A percentile compares a stretch with the other conserved stretches of the same genome.
Conservation (phyloP, 805 yeast genomes). For the Crinitomyces ghanaensis region DNA sequence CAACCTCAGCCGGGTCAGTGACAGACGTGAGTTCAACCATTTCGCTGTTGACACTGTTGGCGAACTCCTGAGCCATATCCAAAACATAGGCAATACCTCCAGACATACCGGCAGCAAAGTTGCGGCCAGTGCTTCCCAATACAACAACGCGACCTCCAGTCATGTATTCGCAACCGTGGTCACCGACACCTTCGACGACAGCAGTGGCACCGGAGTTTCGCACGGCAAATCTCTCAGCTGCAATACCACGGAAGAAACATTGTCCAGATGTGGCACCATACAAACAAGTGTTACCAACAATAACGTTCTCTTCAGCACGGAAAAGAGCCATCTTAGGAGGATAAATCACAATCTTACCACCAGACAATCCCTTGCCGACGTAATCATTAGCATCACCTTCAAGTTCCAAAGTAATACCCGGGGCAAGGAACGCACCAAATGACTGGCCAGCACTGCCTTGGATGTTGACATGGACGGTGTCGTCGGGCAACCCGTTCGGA, state of each 20-base stretch:
- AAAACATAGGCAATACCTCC: constrained; percentile 98
- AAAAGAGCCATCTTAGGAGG: constrained; percentile 79
- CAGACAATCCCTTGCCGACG: constrained; percentile 94
- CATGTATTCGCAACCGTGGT: constrained; percentile 99
- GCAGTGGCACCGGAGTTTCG: constrained; percentile 98
- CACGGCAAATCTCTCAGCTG: constrained; percentile 97
- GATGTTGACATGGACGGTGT: constrained; percentile 86
- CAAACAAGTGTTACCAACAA: constrained; percentile 94
- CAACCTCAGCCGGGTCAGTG: constrained; percentile 83
- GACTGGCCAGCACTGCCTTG: constrained; percentile 97
- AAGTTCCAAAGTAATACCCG: constrained; percentile 88
- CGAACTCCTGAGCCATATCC: constrained; percentile 89
- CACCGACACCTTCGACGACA: constrained; percentile 95
- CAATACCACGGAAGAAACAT: constrained; percentile 91
- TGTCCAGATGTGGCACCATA: constrained; percentile 96
- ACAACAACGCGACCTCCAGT: constrained; percentile 97
- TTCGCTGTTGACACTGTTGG: constrained; percentile 65
- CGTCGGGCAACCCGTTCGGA: constrained; percentile 87
- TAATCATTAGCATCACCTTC: constrained; percentile 98
- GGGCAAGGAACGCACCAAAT: constrained; percentile 93
- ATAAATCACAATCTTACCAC: constrained; percentile 85
- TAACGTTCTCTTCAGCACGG: constrained; percentile 92
- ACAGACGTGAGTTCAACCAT: constrained; percentile 71
- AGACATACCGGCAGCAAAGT: constrained; percentile 96
- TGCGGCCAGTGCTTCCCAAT: constrained; percentile 81